Evolutionary conservation across 2,329 filamentous ascomycete species (phyloP).

Genomic region (Dactylellina sp.): DNA sequence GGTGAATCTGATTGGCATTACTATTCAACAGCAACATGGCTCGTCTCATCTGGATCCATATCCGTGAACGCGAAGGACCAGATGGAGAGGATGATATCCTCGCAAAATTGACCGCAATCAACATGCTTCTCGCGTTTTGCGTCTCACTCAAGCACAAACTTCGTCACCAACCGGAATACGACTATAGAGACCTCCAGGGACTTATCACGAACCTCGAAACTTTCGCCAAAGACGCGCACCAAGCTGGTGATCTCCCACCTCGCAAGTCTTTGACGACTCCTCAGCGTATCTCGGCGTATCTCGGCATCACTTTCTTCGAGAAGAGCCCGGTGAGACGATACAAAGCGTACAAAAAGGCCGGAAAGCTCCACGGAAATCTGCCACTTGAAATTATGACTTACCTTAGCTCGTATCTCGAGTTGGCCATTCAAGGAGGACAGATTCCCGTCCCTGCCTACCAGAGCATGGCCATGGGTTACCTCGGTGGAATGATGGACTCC

Average conservation of each 20-base stretch:
- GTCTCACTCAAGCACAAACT: conserved; percentile 83
- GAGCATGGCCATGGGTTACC: conserved; percentile 67
- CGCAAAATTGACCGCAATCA: conserved; percentile 77
- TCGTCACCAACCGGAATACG: conserved; percentile 83
- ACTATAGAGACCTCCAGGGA: conserved; percentile 78
- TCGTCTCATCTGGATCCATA: conserved; percentile 85
- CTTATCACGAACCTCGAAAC: conserved; percentile 79
- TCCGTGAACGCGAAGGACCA: conserved; percentile 71
- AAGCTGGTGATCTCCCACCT: conserved; percentile 61
- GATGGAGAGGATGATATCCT: conserved; percentile 75
- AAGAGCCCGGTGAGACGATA: conserved; percentile 82
- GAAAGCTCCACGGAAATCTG: conserved; percentile 78
- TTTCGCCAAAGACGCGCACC: conserved; percentile 72
- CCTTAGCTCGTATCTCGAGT: conserved; percentile 75
- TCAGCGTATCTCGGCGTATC: conserved; percentile 76
- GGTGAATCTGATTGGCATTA: conserved; percentile 6
- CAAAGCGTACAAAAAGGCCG: conserved; percentile 73
- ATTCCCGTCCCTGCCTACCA: conserved; percentile 72
- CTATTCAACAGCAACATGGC: conserved; percentile 67
- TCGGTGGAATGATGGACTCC: conserved; percentile 77
- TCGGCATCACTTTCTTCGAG: conserved; percentile 80
- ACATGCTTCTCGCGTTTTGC: conserved; percentile 82
- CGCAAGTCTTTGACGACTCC: conserved; percentile 67
- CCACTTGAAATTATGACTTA: conserved; percentile 83
- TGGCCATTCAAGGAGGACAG: conserved; percentile 70